Evolutionary conservation across 2,329 filamentous ascomycete species (phyloP).

Genomic region (Beauveria medogensis): DNA sequence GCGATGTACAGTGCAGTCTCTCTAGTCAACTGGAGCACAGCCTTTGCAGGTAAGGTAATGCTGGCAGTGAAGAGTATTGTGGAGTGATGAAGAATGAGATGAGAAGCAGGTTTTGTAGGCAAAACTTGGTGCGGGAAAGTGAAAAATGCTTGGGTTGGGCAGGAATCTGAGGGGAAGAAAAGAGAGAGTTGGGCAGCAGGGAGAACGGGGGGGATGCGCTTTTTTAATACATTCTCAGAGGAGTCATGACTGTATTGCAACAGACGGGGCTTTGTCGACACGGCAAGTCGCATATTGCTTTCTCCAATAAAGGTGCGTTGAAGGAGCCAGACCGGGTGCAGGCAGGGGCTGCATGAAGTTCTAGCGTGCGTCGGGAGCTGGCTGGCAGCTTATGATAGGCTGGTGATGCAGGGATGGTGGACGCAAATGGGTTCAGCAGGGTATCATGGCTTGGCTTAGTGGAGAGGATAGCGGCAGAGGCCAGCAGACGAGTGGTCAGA

Average conservation of each 20-base stretch:
- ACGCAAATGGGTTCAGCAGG: conserved; percentile 6
- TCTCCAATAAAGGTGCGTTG: conserved; percentile 9
- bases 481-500: conserved; percentile 1
- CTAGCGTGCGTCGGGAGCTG: not conserved
- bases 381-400: conserved; percentile 7
- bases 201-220: conserved; percentile 27
- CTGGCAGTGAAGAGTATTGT: conserved; percentile 13
- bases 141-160: conserved; percentile 17
- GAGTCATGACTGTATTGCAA: not conserved
- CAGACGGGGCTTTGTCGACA: conserved; percentile 7
- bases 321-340: conserved; percentile 1
- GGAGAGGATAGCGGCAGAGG: conserved; percentile 1
- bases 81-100: conserved; percentile 12
- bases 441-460: conserved; percentile 11
- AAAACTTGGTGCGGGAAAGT: conserved; percentile 15
- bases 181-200: conserved; percentile 29
- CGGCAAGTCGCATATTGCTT: not conserved
- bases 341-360: conserved; percentile 9
- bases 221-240: conserved; percentile 26
- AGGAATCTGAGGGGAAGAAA: conserved; percentile 27
- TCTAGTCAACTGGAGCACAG: conserved; percentile 2
- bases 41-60: not conserved
- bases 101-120: conserved; percentile 10
- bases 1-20: conserved; percentile 5
- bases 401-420: not conserved